phyloP scores from a whole-genome alignment of 2,329 filamentous ascomycete genomes.

The Coniochaeta sp. region DNA sequence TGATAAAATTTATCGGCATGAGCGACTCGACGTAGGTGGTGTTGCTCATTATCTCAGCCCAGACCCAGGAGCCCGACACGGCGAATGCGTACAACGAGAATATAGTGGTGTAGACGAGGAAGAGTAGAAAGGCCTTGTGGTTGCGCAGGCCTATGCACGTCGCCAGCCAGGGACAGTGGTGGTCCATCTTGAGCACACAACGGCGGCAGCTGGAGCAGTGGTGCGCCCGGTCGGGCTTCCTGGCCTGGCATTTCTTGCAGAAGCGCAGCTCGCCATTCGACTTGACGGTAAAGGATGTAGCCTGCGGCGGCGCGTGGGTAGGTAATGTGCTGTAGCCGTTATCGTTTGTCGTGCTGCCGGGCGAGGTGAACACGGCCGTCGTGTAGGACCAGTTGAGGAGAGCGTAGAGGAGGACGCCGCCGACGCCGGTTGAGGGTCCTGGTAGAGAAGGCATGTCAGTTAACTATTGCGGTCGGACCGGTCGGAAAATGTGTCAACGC shows the following conservation, averaged over 20 bases:
- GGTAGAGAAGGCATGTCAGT: not conserved
- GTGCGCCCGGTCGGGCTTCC: conserved; percentile 92
- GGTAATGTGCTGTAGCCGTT: conserved; percentile 75
- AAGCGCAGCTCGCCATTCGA: conserved; percentile 79
- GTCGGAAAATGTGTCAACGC: conserved; percentile 15
- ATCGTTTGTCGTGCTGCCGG: conserved; percentile 62
- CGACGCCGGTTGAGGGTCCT: conserved; percentile 50
- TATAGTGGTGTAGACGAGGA: conserved; percentile 79
- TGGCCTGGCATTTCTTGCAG: conserved; percentile 95
- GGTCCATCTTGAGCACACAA: conserved; percentile 98
- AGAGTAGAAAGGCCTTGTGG: conserved; percentile 92
- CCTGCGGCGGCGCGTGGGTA: conserved; percentile 56
- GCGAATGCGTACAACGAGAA: conserved; percentile 79
- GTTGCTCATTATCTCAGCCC: conserved; percentile 70
- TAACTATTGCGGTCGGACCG: not conserved
- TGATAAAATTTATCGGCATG: conserved; percentile 84
- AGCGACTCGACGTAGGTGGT: conserved; percentile 66
- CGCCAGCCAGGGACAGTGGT: conserved; percentile 97
- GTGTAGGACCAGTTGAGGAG: conserved; percentile 88
- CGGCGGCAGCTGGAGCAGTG: conserved; percentile 93
- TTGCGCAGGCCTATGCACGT: conserved; percentile 92
- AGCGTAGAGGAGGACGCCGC: conserved; percentile 66
- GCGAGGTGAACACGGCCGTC: conserved; percentile 85
- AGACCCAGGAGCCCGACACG: conserved; percentile 77
- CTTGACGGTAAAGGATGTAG: conserved; percentile 84